A percentile compares a stretch with the other conserved stretches of the same genome.
These are phyloP conservation scores for Dendrostoma leiphaemia DNA, from an alignment of 2,329 filamentous ascomycete species.

Conservation along the genomic window DNA sequence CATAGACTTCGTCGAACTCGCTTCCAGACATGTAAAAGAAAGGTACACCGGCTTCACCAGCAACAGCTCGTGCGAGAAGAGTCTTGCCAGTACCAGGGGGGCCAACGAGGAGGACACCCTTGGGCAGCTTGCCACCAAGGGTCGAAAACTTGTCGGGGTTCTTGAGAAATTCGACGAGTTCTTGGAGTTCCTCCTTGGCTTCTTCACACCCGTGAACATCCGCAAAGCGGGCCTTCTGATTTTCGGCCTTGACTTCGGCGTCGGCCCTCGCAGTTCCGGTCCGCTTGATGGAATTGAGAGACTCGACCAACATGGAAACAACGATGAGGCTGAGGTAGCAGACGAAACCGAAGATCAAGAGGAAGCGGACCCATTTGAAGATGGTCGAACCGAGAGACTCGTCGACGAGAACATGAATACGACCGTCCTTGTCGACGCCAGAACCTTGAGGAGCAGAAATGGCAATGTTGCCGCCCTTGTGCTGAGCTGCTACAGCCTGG, in stretches of 20 bases:
- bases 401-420: conserved; percentile 94
- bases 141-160: conserved; percentile 92
- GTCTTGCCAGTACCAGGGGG: conserved; percentile 98
- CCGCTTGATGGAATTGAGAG: conserved; percentile 75
- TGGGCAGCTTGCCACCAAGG: conserved; percentile 93
- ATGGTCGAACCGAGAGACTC: conserved; percentile 77
- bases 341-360: conserved; percentile 74
- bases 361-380: conserved; percentile 90
- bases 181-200: conserved; percentile 95
- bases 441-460: conserved; percentile 51
- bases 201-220: conserved; percentile 98
- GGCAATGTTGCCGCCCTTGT: conserved; percentile 65
- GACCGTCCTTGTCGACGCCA: conserved; percentile 70
- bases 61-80: conserved; percentile 88
- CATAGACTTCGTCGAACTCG: conserved; percentile 98
- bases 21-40: conserved; percentile 99
- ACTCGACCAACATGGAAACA: conserved; percentile 80
- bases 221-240: conserved; percentile 85
- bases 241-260: conserved; percentile 85
- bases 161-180: conserved; percentile 93
- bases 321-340: conserved; percentile 77
- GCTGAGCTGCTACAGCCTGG: conserved; percentile 75
- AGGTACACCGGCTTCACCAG: conserved; percentile 93
- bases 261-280: conserved; percentile 62
- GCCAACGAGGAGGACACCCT: conserved; percentile 91